Evolutionary conservation across 306 rosid species (phyloP).

Genomic region (Pterocarpus macrocarpus): DNA sequence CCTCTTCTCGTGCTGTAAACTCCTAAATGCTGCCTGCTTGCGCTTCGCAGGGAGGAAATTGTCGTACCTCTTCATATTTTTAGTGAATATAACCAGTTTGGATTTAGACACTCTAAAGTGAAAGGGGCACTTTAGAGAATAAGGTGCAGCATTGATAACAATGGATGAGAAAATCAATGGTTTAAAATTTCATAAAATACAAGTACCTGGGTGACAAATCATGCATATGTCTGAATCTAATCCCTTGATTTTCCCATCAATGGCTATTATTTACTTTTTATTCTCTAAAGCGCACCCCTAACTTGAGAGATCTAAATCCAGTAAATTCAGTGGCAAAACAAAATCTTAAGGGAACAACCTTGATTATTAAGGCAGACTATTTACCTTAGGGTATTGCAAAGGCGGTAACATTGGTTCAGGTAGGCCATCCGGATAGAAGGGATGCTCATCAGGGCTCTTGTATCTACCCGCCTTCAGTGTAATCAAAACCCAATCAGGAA

Average conservation of each 20-base stretch:
- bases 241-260: background rate
- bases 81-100: conserved; percentile 6
- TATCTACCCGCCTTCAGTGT: conserved; percentile 80
- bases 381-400: conserved; percentile 85
- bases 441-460: conserved; percentile 96
- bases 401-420: conserved; percentile 88
- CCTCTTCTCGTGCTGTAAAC: conserved; percentile 19
- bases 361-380: conserved; percentile 23
- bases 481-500: conserved; percentile 38
- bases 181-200: background rate
- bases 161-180: background rate
- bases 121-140: background rate
- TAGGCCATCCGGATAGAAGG: conserved; percentile 78
- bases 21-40: conserved; percentile 18
- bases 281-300: background rate
- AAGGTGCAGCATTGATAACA: background rate
- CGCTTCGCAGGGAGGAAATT: conserved; percentile 11
- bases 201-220: background rate
- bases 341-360: conserved; percentile 17
- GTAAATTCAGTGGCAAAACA: conserved; percentile 9
- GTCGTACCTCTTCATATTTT: background rate
- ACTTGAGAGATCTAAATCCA: background rate
- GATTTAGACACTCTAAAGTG: background rate
- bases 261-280: background rate
- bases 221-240: background rate